A percentile compares a stretch with the other conserved stretches of the same genome.
Conservation (phyloP, 768 basidiomycete genomes). For the Lactifluus pinguis region DNA sequence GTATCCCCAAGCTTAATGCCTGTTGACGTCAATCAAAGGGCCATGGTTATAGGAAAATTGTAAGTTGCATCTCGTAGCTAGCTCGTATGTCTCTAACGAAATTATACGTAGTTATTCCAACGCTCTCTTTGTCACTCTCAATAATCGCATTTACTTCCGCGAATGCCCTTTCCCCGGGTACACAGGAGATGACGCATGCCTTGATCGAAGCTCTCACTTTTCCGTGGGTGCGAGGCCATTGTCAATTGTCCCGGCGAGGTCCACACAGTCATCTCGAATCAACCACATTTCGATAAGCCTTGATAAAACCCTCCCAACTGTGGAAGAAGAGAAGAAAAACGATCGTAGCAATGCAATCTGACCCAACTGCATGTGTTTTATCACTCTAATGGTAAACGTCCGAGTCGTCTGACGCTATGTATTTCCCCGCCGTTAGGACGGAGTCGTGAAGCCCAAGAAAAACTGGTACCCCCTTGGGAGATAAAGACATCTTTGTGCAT, state of each 20-base stretch:
- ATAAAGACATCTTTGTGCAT: too few species aligned
- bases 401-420: too few species aligned
- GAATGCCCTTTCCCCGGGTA: neutral
- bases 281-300: neutral
- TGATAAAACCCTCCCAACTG: too few species aligned
- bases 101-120: neutral
- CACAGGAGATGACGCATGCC: neutral
- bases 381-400: too few species aligned
- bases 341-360: too few species aligned
- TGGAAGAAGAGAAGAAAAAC: too few species aligned
- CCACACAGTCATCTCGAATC: neutral
- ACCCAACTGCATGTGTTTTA: too few species aligned
- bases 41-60: slow-evolving; percentile 20
- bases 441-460: too few species aligned
- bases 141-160: slow-evolving; percentile 3
- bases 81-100: neutral
- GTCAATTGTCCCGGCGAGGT: neutral
- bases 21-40: slow-evolving; percentile 3
- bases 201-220: neutral
- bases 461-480: too few species aligned
- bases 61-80: neutral
- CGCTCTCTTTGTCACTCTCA: neutral
- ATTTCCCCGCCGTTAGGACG: too few species aligned
- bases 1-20: neutral
- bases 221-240: neutral